These are phyloP conservation scores for Pilobolus umbonatus DNA, from an alignment of 192 early-diverging fungal genomes.

Conservation along the genomic window DNA sequence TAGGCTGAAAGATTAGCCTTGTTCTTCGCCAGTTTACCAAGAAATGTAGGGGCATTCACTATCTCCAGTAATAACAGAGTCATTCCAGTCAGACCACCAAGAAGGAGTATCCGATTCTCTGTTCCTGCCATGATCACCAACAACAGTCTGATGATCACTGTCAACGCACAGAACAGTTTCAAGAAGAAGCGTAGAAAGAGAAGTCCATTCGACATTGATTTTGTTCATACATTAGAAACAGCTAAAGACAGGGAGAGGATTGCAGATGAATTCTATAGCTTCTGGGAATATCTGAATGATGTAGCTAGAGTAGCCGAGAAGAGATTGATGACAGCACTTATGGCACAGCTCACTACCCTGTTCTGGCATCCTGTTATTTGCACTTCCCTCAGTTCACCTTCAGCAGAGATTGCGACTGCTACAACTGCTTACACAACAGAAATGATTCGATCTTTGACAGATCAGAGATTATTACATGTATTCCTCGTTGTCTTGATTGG, in stretches of 20 bases:
- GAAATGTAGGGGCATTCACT: slow-evolving; percentile 30
- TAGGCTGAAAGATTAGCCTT: slow-evolving; percentile 33
- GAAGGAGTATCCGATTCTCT: slow-evolving; percentile 27
- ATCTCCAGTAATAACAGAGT: slow-evolving; percentile 26
- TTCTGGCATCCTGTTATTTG: slow-evolving; percentile 38
- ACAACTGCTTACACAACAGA: slow-evolving; percentile 35
- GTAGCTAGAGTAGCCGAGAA: slow-evolving; percentile 34
- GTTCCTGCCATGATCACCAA: slow-evolving; percentile 32
- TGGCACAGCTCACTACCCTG: slow-evolving; percentile 33
- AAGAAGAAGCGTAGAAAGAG: slow-evolving; percentile 33
- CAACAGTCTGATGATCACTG: slow-evolving; percentile 29
- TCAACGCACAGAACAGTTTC: slow-evolving; percentile 29
- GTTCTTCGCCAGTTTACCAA: slow-evolving; percentile 30
- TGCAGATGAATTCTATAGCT: slow-evolving; percentile 36
- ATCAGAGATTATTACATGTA: slow-evolving; percentile 30
- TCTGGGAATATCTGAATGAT: slow-evolving; percentile 37
- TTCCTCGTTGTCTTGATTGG: slow-evolving; percentile 31
- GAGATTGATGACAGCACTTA: slow-evolving; percentile 30
- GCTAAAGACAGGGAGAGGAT: slow-evolving; percentile 15
- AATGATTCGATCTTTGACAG: slow-evolving; percentile 36
- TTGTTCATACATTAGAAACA: slow-evolving; percentile 23
- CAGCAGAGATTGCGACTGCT: slow-evolving; percentile 24
- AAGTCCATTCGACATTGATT: slow-evolving; percentile 30
- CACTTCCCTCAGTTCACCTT: slow-evolving; percentile 27
- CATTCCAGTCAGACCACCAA: slow-evolving; percentile 24